Evolutionary conservation across 768 basidiomycete species (phyloP).

Genomic region (Amanita phalloides): DNA sequence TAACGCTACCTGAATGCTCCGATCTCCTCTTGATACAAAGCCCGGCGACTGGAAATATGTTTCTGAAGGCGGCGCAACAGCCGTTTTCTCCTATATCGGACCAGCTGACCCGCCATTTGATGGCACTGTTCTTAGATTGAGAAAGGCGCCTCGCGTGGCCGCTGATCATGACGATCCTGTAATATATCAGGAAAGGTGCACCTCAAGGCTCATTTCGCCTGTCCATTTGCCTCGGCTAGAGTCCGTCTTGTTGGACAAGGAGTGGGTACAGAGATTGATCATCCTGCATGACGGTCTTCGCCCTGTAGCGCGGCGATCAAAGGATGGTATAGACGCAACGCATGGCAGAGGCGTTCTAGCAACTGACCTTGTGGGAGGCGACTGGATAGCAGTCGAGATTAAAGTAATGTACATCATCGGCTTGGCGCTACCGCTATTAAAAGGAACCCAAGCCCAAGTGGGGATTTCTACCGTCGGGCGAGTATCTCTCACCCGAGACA

Average conservation of each 20-base stretch:
- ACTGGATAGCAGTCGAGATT: conserved; percentile 74
- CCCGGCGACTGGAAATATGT: conserved; percentile 70
- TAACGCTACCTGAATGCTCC: too few relatives aligned
- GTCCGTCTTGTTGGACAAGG: conserved; percentile 31
- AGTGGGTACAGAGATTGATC: conserved; percentile 54
- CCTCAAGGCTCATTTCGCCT: conserved; percentile 52
- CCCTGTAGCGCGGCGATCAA: conserved; percentile 42
- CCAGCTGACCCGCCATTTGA: conserved; percentile 36
- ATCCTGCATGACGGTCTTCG: conserved; percentile 35
- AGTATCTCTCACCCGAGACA: conserved; percentile 50
- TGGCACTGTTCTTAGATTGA: conserved; percentile 66
- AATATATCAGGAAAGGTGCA: conserved; percentile 53
- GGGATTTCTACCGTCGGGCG: conserved; percentile 73
- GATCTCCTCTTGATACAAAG: conserved; percentile 4
- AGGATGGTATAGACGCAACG: conserved; percentile 48
- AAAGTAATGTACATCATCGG: conserved; percentile 45
- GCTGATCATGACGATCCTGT: conserved; percentile 18
- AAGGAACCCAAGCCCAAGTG: conserved; percentile 73
- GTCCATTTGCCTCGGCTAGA: conserved; percentile 49
- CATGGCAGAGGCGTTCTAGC: conserved; percentile 58
- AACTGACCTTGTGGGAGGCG: conserved; percentile 64
- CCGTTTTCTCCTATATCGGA: conserved; percentile 79
- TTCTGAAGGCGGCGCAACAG: conserved; percentile 87
- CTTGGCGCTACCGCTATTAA: background rate
- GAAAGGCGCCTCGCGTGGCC: conserved; percentile 36